Evolutionary conservation across 768 basidiomycete species (phyloP).

Genomic region (Tricholoma furcatifolium): DNA sequence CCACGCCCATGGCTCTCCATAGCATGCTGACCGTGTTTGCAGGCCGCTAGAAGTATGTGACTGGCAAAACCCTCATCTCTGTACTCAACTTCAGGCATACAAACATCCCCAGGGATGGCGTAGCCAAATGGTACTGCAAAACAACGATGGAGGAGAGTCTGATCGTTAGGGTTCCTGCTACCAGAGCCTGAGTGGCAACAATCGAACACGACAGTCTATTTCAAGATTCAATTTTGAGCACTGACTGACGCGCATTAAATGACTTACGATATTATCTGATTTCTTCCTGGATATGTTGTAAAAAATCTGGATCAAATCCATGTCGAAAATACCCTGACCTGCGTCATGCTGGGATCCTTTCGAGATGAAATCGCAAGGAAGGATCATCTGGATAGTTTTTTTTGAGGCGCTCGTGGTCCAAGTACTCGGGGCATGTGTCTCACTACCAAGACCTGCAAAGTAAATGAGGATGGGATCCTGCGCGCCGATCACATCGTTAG

Average conservation of each 20-base stretch:
- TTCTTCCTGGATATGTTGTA: neutral
- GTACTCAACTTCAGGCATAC: neutral
- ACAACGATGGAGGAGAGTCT: neutral
- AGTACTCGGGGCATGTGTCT: neutral
- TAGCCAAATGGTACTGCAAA: neutral
- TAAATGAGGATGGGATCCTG: constrained; percentile 12
- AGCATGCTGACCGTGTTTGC: constrained; percentile 2
- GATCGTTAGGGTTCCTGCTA: neutral
- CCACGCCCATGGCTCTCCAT: constrained; percentile 1
- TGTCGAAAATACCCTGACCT: constrained; percentile 8
- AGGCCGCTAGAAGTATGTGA: constrained; percentile 14
- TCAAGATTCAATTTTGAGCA: neutral
- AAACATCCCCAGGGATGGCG: neutral
- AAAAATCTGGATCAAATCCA: neutral
- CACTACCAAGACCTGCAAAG: constrained; percentile 12
- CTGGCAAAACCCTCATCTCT: neutral
- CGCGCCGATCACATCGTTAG: neutral
- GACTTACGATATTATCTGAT: constrained; percentile 12
- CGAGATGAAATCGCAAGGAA: constrained; percentile 5
- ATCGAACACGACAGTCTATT: constrained; percentile 13
- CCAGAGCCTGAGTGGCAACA: constrained; percentile 6
- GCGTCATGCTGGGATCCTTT: neutral
- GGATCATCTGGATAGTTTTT: constrained; percentile 7
- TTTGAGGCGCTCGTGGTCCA: neutral
- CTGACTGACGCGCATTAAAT: no score